These are phyloP conservation scores for Schrenkiella parvula DNA, from an alignment of 345 rosid genomes.

Conservation along the genomic window DNA sequence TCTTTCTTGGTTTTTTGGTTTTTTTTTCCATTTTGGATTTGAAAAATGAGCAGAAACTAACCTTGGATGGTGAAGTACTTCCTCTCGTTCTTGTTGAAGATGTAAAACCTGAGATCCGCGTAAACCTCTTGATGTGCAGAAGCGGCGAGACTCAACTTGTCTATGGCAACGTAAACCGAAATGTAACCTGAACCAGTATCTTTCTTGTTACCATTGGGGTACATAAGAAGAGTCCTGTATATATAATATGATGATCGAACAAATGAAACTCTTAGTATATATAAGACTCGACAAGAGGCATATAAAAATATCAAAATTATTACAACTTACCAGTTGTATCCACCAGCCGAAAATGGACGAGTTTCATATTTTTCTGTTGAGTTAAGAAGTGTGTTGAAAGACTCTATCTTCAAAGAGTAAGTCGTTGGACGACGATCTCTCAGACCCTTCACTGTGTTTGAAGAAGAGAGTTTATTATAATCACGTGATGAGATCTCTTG, in stretches of 20 bases:
- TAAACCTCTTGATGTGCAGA: neutral
- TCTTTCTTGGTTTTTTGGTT: neutral
- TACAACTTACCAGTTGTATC: slow-evolving; percentile 15
- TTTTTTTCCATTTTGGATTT: neutral
- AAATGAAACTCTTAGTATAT: no score
- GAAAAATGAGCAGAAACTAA: neutral
- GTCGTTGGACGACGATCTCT: slow-evolving; percentile 10
- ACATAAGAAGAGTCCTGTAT: neutral
- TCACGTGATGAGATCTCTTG: neutral
- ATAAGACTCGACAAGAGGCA: neutral
- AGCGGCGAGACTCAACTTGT: neutral
- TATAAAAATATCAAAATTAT: neutral
- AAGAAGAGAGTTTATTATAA: neutral
- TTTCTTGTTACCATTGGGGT: neutral
- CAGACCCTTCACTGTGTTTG: neutral
- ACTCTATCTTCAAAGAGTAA: slow-evolving; percentile 15
- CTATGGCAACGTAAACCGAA: slow-evolving; percentile 15
- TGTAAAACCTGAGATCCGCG: slow-evolving; percentile 13
- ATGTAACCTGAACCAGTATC: neutral
- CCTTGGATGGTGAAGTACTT: slow-evolving; percentile 21
- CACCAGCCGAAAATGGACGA: neutral
- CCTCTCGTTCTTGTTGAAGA: neutral
- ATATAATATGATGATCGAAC: no score
- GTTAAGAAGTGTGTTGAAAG: neutral
- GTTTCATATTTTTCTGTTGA: neutral